phyloP scores from a whole-genome alignment of 768 basidiomycete species.

The Sistotremastrum suecicum region DNA sequence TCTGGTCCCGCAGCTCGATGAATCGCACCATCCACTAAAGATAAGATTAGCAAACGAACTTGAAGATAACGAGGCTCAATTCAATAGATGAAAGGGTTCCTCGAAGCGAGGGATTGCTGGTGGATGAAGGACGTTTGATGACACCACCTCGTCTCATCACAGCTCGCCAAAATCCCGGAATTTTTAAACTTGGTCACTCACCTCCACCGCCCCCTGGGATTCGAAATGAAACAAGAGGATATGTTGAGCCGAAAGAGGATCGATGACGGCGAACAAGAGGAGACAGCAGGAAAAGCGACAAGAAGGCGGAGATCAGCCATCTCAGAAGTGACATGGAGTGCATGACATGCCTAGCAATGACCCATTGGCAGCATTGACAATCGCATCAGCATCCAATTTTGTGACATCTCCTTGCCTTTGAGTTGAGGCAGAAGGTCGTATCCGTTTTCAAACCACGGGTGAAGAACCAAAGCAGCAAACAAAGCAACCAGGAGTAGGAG shows the following conservation, averaged over 20 bases:
- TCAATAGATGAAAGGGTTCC: too few relatives aligned
- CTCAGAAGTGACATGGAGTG: neutral
- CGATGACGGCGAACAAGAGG: neutral
- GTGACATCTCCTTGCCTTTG: conserved; percentile 72
- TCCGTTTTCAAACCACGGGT: neutral
- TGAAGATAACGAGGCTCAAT: too few relatives aligned
- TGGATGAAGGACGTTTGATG: too few relatives aligned
- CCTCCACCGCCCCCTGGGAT: conserved; percentile 62
- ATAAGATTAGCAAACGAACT: neutral
- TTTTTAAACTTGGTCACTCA: conserved; percentile 17
- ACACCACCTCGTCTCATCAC: neutral
- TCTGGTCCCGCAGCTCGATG: conserved; percentile 58
- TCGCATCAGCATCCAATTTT: conserved; percentile 47
- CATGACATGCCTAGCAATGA: conserved; percentile 43
- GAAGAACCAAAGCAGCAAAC: neutral
- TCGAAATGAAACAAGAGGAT: conserved; percentile 1
- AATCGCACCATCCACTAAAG: conserved; percentile 68
- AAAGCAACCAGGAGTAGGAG: conserved; percentile 2
- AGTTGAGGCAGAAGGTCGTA: neutral
- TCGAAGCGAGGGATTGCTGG: too few relatives aligned
- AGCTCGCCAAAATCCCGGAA: neutral
- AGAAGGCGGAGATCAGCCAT: neutral
- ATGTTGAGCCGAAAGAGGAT: conserved; percentile 1
- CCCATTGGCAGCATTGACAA: conserved; percentile 75
- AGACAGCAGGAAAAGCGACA: neutral